These are phyloP conservation scores for Cetraspora pellucida DNA, from an alignment of 192 early-diverging fungal genomes.

Conservation along the genomic window DNA sequence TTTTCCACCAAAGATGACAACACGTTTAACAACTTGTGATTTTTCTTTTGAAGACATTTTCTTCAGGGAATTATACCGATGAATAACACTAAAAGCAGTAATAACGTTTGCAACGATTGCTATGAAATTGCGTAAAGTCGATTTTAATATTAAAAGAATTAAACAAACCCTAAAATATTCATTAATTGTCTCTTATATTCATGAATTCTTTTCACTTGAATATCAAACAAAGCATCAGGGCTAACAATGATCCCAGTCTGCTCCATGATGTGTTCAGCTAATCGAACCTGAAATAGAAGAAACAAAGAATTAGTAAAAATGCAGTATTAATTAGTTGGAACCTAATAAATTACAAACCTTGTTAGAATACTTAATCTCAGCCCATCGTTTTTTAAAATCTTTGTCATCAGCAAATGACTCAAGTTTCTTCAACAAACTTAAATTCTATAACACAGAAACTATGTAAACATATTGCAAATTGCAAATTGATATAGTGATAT, in stretches of 20 bases:
- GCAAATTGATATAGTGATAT: not conserved
- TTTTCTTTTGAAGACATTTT: slow-evolving; percentile 71
- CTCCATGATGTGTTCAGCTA: slow-evolving; percentile 81
- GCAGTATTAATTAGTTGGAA: not conserved
- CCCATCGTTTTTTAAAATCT: slow-evolving; percentile 83
- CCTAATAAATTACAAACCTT: slow-evolving; percentile 75
- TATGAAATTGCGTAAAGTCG: too few relatives aligned
- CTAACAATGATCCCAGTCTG: slow-evolving; percentile 73
- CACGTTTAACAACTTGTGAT: slow-evolving; percentile 73
- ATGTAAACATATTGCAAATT: not conserved
- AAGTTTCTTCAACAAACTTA: slow-evolving; percentile 67
- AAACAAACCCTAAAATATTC: slow-evolving; percentile 81
- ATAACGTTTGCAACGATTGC: too few relatives aligned
- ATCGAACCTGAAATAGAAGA: slow-evolving; percentile 46
- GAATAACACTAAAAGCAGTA: slow-evolving; percentile 71
- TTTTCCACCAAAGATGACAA: slow-evolving; percentile 97
- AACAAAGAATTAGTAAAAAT: not conserved
- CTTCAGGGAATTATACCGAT: slow-evolving; percentile 89
- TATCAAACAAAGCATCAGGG: slow-evolving; percentile 92
- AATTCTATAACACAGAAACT: slow-evolving; percentile 51
- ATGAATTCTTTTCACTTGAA: slow-evolving; percentile 98
- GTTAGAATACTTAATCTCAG: slow-evolving; percentile 87
- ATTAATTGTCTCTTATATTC: slow-evolving; percentile 99
- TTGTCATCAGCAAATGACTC: slow-evolving; percentile 64
- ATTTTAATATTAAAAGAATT: not conserved